These are phyloP conservation scores for Oldenlandia corymbosa DNA, from an alignment of 257 asterid genomes.

Conservation along the genomic window DNA sequence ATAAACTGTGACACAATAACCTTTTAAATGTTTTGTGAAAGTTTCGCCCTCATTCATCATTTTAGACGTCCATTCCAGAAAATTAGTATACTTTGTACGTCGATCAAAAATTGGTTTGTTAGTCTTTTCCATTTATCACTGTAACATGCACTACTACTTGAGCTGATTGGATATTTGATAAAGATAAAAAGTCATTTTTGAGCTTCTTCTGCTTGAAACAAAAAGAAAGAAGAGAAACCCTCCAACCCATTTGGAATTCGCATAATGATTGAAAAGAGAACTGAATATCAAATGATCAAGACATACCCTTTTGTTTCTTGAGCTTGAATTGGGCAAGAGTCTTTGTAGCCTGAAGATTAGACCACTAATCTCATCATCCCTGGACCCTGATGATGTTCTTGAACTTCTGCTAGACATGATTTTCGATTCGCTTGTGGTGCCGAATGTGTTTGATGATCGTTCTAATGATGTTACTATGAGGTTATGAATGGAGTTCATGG, in stretches of 20 bases:
- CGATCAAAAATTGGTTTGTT: too few relatives aligned
- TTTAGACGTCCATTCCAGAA: too few relatives aligned
- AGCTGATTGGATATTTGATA: background rate
- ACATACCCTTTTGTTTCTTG: constrained; percentile 45
- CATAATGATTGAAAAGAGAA: background rate
- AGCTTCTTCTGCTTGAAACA: too few relatives aligned
- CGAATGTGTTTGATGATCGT: background rate
- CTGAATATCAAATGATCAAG: background rate
- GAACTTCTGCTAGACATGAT: constrained; percentile 49
- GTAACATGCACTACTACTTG: too few relatives aligned
- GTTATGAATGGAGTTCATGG: background rate
- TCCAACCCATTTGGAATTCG: too few relatives aligned
- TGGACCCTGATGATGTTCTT: constrained; percentile 32
- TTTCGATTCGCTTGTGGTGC: background rate
- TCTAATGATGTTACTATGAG: background rate
- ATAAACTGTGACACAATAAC: background rate
- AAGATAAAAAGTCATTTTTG: too few relatives aligned
- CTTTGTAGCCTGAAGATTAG: constrained; percentile 50
- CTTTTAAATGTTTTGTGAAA: background rate
- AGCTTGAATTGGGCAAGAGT: constrained; percentile 42
- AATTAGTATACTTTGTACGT: too few relatives aligned
- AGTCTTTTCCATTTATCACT: too few relatives aligned
- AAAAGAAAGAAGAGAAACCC: too few relatives aligned
- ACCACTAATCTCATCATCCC: constrained; percentile 47
- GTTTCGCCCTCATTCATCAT: too few relatives aligned